phyloP scores from a whole-genome alignment of 768 basidiomycete species.

The Amanita rubescens region DNA sequence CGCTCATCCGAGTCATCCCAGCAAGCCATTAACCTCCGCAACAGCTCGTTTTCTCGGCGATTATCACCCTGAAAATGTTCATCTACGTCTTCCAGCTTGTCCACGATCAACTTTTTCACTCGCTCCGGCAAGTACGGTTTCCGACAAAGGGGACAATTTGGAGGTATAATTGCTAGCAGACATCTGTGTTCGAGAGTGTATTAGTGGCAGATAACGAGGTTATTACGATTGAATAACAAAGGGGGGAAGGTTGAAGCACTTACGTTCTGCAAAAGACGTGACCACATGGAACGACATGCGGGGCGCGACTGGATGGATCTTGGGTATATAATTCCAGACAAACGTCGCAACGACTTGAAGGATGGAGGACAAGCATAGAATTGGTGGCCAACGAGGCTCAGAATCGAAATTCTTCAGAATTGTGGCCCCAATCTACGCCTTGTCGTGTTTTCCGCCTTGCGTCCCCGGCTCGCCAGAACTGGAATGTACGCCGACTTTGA shows the following conservation, averaged over 20 bases:
- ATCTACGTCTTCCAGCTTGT: slow-evolving; percentile 31
- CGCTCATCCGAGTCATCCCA: slow-evolving; percentile 35
- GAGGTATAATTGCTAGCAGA: slow-evolving; percentile 41
- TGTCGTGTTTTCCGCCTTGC: neutral
- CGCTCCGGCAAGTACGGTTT: slow-evolving; percentile 49
- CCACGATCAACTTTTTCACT: slow-evolving; percentile 64
- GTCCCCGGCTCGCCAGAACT: neutral
- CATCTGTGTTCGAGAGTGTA: slow-evolving; percentile 33
- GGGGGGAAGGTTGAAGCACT: slow-evolving; percentile 17
- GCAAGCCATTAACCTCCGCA: slow-evolving; percentile 28
- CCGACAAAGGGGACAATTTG: slow-evolving; percentile 60
- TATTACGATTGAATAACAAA: too few relatives aligned
- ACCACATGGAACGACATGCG: slow-evolving; percentile 70
- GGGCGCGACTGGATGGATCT: slow-evolving; percentile 41
- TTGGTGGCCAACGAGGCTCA: neutral
- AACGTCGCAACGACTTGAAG: slow-evolving; percentile 69
- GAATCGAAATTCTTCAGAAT: too few relatives aligned
- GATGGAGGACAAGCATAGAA: slow-evolving; percentile 53
- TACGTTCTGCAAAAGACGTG: slow-evolving; percentile 69
- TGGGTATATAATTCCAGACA: slow-evolving; percentile 61
- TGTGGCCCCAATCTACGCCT: too few relatives aligned
- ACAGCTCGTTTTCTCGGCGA: slow-evolving; percentile 26
- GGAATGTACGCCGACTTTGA: neutral
- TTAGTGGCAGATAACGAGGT: neutral
- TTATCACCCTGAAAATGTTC: slow-evolving; percentile 13